Base-by-base conservation (phyloP, 345 rosid species). In the Lepidium sativum region DNA sequence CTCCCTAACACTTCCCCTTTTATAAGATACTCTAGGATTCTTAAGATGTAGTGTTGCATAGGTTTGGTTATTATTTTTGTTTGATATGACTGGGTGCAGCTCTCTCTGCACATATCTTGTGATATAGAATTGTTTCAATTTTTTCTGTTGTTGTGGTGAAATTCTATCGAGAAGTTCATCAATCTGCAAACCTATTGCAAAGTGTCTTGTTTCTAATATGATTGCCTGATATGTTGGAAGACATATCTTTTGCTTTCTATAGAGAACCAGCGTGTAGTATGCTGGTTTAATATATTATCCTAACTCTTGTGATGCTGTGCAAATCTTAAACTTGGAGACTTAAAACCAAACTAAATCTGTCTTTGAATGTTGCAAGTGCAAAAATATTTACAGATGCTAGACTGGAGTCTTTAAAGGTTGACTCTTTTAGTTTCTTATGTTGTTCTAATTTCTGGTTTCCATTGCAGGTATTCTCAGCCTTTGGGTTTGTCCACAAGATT, bases 401-500 rank as follows among this genome's bases (percentile, higher is more conserved):
- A 44, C 34, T 23, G 35, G 32, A 16, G 37, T 54, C 49, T 31
- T 41, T 33, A 32, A 43, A 45, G 5, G 38, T 63, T 25, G 45
- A 47, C 37, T 2, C 35, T 54, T 55, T 14, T 48, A 38, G 10
- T 3, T 35, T 35, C 33, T 7, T 50, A n/a, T 47, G 47, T 40
- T 5, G 21, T 35, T 75, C 71, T 78, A 74, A 77, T 73, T 59
- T 29, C 39, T 53, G 42, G 68, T 63, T 72, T 62, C 47, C 71
- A 15, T 41, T 82, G 86, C 88, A 95, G 99, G 99, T 95, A 6
- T 95, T 95, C 87, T 95, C 99, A 63, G 92, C 99, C 39, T 95
- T 95, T 80, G 99, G 99, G 57, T 88, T 84, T 72, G 99, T 95
- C 47, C 97, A 91, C 78, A 95, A 95, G 80, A 95, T 95, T 74